Conservation (phyloP, 1,284 basidiomycete species). For the Apiotrichum montevideense region DNA sequence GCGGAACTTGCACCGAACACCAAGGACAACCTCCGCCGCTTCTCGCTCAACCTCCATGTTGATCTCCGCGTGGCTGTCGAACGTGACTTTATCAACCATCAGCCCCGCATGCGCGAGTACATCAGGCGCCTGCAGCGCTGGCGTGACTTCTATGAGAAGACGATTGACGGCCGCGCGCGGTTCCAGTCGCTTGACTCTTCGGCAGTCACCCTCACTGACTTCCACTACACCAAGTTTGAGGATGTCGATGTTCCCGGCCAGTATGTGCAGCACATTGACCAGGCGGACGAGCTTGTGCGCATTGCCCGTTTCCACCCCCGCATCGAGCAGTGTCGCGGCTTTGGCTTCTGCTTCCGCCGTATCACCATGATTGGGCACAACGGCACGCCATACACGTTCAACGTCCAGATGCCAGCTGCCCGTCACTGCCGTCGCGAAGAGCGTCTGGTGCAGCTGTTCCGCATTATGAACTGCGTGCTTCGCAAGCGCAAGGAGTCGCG, state of each 20-base stretch:
- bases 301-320: conserved; percentile 87
- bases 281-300: conserved; percentile 82
- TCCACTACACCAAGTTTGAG: conserved; percentile 96
- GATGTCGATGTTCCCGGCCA: conserved; percentile 98
- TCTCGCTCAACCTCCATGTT: conserved; percentile 63
- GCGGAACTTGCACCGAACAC: conserved; percentile 60
- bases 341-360: conserved; percentile 82
- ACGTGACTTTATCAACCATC: conserved; percentile 79
- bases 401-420: conserved; percentile 82
- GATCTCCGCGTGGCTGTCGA: conserved; percentile 77
- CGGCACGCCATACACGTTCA: conserved; percentile 79
- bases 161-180: conserved; percentile 74
- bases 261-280: conserved; percentile 94
- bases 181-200: conserved; percentile 81
- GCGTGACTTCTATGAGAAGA: conserved; percentile 85
- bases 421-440: conserved; percentile 90
- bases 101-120: conserved; percentile 79
- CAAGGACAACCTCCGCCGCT: conserved; percentile 58
- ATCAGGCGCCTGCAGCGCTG: conserved; percentile 84
- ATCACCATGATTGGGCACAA: conserved; percentile 91
- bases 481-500: conserved; percentile 85
- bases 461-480: conserved; percentile 85
- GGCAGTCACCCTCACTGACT: conserved; percentile 93
- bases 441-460: conserved; percentile 81
- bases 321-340: conserved; percentile 77